Base-by-base conservation (phyloP, 306 rosid species). In the Gastrolobium bilobum region DNA sequence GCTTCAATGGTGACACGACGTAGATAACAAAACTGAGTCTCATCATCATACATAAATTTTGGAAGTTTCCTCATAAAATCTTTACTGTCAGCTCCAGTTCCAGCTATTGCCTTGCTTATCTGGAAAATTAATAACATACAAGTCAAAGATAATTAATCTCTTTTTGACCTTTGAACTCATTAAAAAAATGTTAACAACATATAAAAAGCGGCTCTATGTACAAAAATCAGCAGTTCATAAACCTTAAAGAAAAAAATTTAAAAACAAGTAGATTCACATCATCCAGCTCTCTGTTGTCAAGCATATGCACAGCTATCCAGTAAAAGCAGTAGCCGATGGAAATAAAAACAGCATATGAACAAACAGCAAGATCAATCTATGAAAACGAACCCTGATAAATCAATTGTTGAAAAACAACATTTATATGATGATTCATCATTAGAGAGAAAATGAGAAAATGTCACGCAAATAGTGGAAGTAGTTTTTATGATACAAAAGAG, bases 61-160 rank as follows among this genome's bases (percentile, higher is more conserved):
- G 94, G 92, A 72, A 90, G 86, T 79, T 83, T 90, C 87, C 73
- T 90, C 90, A 90, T 88, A 31, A 90, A 62, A 47, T 88, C 92
- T 81, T 86, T 90, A 67, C 80, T 63, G 34, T 86, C 92, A 42
- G 89, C 76, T 82, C 71, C 92, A 54, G 90, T n/a, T n/a, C n/a
- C n/a, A n/a, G n/a, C 87, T 9, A 90, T 76, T 82, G 82, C 88
- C 86, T 54, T 81, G 79, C 88, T 88, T 74, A 90, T 88, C 92
- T 88, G 82, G 14, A 51, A 58, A 52, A 52, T 29, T 67, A 30
- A 46, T 7, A 30, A 52, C 29, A 83, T 34, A 29, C 7, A 60
- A 79, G 78, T 29, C 60, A 69, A 84, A 58, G 10, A 31, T 33
- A 35, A 73, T 15, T n/a, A n/a, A 6, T 10, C 5, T 48, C n/a